Conservation (phyloP, 2,329 filamentous ascomycete genomes). For the Penicillium sp. region DNA sequence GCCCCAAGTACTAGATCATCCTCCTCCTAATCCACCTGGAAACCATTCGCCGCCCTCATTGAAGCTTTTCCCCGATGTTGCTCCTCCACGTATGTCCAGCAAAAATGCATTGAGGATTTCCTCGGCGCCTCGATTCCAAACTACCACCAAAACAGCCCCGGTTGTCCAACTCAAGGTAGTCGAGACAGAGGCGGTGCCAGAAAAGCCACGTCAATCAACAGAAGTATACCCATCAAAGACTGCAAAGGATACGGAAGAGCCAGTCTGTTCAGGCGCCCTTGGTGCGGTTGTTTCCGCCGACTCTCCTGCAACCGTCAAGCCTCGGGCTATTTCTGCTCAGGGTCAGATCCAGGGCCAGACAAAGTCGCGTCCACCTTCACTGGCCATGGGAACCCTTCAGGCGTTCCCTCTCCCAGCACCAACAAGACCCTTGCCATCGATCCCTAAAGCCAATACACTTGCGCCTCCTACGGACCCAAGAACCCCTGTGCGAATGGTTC, state of each 20-base stretch:
- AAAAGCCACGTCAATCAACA: background rate
- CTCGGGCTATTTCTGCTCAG: background rate
- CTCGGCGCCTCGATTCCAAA: conserved; percentile 17
- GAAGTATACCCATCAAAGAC: background rate
- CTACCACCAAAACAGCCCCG: conserved; percentile 5
- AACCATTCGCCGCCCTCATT: conserved; percentile 21
- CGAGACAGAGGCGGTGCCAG: background rate
- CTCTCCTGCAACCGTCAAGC: background rate
- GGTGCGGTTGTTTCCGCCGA: background rate
- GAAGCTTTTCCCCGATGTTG: conserved; percentile 36
- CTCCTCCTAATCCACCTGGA: conserved; percentile 10
- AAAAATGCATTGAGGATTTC: conserved; percentile 27
- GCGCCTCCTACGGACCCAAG: conserved; percentile 8
- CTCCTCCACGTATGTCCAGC: conserved; percentile 33
- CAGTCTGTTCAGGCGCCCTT: conserved; percentile 1
- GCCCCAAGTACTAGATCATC: conserved; percentile 1
- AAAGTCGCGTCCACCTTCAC: conserved; percentile 21
- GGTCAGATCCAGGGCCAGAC: conserved; percentile 2
- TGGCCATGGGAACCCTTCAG: conserved; percentile 30
- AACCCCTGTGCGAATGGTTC: conserved; percentile 3
- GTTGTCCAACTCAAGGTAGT: background rate
- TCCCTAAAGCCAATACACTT: conserved; percentile 24
- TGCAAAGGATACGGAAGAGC: background rate
- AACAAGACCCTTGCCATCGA: conserved; percentile 33
- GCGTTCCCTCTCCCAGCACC: conserved; percentile 39